Conservation (phyloP, 805 yeast genomes). For the Priceomyces melissophilus region DNA sequence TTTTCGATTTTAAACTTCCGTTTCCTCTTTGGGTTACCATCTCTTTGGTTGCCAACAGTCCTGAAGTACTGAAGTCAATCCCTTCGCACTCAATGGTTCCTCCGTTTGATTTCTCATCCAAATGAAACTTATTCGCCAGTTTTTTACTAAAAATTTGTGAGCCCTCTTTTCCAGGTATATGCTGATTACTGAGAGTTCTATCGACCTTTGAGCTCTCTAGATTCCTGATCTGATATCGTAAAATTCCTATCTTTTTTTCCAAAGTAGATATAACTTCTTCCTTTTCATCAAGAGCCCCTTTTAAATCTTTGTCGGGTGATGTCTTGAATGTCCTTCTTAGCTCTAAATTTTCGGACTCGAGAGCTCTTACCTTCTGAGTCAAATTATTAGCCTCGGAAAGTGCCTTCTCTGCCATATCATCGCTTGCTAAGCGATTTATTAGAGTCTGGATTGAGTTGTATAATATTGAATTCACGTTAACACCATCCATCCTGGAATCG, state of each 20-base stretch:
- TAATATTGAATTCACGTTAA: conserved; percentile 25
- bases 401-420: conserved; percentile 34
- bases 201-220: conserved; percentile 16
- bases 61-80: too few species aligned
- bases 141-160: conserved; percentile 4
- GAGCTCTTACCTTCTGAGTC: conserved; percentile 15
- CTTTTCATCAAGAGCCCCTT: conserved; percentile 17
- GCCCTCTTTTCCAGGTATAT: background rate
- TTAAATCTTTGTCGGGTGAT: conserved; percentile 20
- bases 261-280: conserved; percentile 21
- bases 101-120: background rate
- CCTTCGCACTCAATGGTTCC: too few species aligned
- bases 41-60: too few species aligned
- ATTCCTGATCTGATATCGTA: conserved; percentile 20
- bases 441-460: conserved; percentile 31
- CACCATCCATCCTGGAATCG: conserved; percentile 19
- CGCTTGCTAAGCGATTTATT: conserved; percentile 32
- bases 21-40: too few species aligned
- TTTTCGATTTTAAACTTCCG: too few species aligned
- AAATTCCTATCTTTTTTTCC: conserved; percentile 20
- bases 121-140: background rate
- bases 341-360: conserved; percentile 20
- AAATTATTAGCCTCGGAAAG: conserved; percentile 28
- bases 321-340: conserved; percentile 19
- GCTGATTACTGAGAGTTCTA: background rate